Percentiles rank a stretch among this genome's conserved stretches.
Conservation (phyloP, 192 early-diverging fungal species). For the Linnemannia exigua region DNA sequence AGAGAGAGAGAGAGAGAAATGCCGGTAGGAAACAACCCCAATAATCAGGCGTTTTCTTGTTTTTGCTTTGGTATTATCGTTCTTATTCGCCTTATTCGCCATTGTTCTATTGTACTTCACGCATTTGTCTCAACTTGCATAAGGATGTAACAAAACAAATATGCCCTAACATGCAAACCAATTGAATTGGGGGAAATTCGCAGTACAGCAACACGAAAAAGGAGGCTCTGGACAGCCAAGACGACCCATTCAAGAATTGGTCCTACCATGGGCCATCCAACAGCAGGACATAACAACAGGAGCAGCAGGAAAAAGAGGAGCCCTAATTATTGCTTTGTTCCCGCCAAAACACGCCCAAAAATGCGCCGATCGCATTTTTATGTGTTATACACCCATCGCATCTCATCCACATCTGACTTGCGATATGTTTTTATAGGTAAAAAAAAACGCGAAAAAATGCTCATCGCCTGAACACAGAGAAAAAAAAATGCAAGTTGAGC, state of each 20-base stretch:
- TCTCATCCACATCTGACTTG: not conserved
- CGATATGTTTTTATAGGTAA: no score
- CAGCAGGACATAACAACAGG: not conserved
- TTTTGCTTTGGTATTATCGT: not conserved
- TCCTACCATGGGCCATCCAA: no score
- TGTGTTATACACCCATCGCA: not conserved
- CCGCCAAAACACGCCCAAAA: not conserved
- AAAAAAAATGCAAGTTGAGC: no score
- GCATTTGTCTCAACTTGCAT: not conserved
- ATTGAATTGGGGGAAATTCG: no score
- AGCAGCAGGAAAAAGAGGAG: not conserved
- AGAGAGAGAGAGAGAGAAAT: not conserved
- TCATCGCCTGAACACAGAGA: no score
- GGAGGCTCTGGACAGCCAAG: no score
- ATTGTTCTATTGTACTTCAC: not conserved
- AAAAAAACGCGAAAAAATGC: no score
- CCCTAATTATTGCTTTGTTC: not conserved
- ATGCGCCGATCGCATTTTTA: constrained; percentile 3
- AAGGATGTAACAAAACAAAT: not conserved
- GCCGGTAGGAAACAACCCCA: not conserved
- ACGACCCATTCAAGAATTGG: no score
- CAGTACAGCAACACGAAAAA: no score
- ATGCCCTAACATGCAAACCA: no score
- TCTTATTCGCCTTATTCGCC: not conserved
- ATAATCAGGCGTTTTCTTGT: not conserved